Conservation (phyloP, 305 asterid genomes). For the Fraxinus angustifolia region DNA sequence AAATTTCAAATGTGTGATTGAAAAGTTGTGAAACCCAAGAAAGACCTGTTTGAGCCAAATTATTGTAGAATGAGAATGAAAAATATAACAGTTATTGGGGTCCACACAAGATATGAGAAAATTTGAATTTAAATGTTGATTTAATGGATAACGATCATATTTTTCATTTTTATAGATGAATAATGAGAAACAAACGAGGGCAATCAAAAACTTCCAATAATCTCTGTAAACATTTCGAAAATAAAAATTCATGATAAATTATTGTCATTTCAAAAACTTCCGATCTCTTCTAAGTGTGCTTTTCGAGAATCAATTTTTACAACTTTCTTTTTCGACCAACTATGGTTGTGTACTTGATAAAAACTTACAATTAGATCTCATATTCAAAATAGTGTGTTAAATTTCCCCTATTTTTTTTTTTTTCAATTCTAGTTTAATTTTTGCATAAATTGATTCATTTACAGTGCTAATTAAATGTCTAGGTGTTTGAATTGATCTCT, state of each 20-base stretch:
- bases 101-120: too few species aligned
- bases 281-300: not conserved
- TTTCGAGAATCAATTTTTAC: not conserved
- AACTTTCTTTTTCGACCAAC: not conserved
- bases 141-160: too few species aligned
- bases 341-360: not conserved
- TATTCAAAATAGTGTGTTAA: not conserved
- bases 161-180: too few species aligned
- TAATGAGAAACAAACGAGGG: too few species aligned
- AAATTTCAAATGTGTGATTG: too few species aligned
- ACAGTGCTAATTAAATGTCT: not conserved
- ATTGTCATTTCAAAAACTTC: not conserved
- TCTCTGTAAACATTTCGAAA: not conserved
- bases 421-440: not conserved
- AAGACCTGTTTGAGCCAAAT: too few species aligned
- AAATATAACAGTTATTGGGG: too few species aligned
- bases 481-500: not conserved
- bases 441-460: not conserved
- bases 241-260: too few species aligned
- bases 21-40: too few species aligned
- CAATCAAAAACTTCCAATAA: not conserved
- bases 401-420: not conserved
- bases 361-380: not conserved
- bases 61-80: too few species aligned
- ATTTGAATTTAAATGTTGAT: too few species aligned